Evolutionary conservation across 176 grass and related monocot species (phyloP), one percentile per base, ranked within the genome.

Genomic region (Rhynchospora breviuscula): DNA sequence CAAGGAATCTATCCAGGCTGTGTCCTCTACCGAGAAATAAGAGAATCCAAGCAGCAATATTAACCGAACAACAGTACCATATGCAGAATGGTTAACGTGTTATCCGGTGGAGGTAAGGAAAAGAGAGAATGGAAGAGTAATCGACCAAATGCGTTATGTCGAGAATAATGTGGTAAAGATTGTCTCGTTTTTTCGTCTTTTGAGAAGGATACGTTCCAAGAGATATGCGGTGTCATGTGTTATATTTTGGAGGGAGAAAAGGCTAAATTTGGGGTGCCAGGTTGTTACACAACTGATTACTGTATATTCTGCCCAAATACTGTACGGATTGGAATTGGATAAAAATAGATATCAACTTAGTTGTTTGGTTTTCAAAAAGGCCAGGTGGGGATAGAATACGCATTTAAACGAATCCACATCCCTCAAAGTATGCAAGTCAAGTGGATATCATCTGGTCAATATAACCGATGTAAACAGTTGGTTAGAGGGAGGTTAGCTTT

Each of bases 1-100:
- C 57, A 60, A 84, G 54, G 47, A 91, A 79, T 85, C 80, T 85
- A 75, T 88, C 85, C 62, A 89, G 75, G 80, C 83, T 91, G 75
- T 90, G 83, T 59, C 88, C 85, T 83, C 85, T 84, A 79, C 68
- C 47, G 26, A 89, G 84, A 81, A 87, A 89, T 5, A 79, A 58
- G 23, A 77, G 61, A 45, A 81, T 84, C 87, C 53, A 59, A 59
- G 54, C 17, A 60, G 54, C 54, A 45, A 59, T 67, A 52, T 13
- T 66, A 66, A 26, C 59, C 63, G 79, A 82, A 82, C 46, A 82
- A 60, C 78, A 82, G 40, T 66, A 65, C 31, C 71, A 75, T 75
- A 25, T 25, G 71, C 22, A 14, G 6, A 52, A 52, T 52, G 71
- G 47, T 75, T 26, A 54, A 9, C 48, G 29, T 76, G 72, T 76